Evolutionary conservation across 371 early-diverging fungal species (phyloP).

Genomic region (Lichtheimia hyalospora): DNA sequence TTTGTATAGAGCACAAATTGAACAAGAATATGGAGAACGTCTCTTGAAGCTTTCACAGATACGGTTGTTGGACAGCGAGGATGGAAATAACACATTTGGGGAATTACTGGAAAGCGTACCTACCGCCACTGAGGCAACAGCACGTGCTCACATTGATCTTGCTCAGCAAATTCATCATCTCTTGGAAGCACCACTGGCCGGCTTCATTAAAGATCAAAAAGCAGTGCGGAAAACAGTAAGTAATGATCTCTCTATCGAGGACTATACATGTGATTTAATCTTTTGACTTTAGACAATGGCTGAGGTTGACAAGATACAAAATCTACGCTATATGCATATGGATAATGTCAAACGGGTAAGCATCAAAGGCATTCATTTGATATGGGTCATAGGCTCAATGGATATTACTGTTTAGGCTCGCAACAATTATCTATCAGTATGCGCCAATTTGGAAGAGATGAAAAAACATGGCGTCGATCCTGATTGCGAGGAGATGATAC

Average conservation of each 20-base stretch:
- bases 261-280: neutral
- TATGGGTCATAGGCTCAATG: too few species aligned
- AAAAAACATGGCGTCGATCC: neutral
- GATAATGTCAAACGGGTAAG: conserved; percentile 17
- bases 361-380: too few species aligned
- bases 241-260: neutral
- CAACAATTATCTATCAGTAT: neutral
- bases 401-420: neutral
- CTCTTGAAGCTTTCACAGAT: conserved; percentile 23
- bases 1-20: conserved; percentile 21
- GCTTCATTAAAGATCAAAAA: conserved; percentile 25
- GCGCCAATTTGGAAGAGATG: neutral
- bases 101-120: conserved; percentile 23
- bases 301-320: conserved; percentile 13
- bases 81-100: conserved; percentile 14
- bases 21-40: conserved; percentile 24
- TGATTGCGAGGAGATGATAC: neutral
- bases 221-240: conserved; percentile 20
- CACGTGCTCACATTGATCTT: conserved; percentile 28
- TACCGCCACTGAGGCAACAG: conserved; percentile 24
- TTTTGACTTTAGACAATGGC: conserved; percentile 12
- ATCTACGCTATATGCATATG: conserved; percentile 15
- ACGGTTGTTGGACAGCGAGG: conserved; percentile 20
- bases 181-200: conserved; percentile 21
- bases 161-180: conserved; percentile 30